phyloP scores from a whole-genome alignment of 768 basidiomycete genomes.

The Kwoniella sp. region DNA sequence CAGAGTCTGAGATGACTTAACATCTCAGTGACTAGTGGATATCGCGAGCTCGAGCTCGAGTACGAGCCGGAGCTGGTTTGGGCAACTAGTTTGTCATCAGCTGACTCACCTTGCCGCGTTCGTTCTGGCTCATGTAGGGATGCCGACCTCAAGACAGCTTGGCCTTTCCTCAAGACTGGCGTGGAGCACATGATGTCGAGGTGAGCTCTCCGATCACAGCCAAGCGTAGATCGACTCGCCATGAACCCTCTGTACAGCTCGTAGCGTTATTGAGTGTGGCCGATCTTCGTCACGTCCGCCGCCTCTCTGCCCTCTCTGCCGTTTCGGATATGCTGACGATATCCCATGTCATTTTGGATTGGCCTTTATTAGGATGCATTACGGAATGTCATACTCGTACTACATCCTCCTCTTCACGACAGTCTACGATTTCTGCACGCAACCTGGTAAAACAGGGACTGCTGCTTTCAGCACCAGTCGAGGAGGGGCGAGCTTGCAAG shows the following conservation, averaged over 20 bases:
- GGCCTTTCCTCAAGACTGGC: slow-evolving; percentile 58
- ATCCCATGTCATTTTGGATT: not conserved
- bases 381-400: slow-evolving; percentile 57
- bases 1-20: no score
- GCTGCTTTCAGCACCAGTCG: slow-evolving; percentile 27
- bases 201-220: slow-evolving; percentile 38
- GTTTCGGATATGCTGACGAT: not conserved
- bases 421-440: slow-evolving; percentile 93
- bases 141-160: slow-evolving; percentile 51
- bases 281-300: no score
- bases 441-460: slow-evolving; percentile 26
- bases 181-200: slow-evolving; percentile 60
- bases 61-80: no score
- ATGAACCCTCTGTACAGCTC: no score
- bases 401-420: slow-evolving; percentile 73
- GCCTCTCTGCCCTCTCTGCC: not conserved
- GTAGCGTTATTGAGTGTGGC: no score
- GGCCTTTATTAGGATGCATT: slow-evolving; percentile 40
- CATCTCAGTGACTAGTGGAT: no score
- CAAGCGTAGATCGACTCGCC: not conserved
- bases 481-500: slow-evolving; percentile 88
- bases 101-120: not conserved
- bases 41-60: no score
- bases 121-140: slow-evolving; percentile 26
- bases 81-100: no score